Percentiles rank a stretch among this genome's conserved stretches.
Evolutionary conservation across 768 basidiomycete genomes (phyloP).

Genomic region (Pleurotus eryngii): DNA sequence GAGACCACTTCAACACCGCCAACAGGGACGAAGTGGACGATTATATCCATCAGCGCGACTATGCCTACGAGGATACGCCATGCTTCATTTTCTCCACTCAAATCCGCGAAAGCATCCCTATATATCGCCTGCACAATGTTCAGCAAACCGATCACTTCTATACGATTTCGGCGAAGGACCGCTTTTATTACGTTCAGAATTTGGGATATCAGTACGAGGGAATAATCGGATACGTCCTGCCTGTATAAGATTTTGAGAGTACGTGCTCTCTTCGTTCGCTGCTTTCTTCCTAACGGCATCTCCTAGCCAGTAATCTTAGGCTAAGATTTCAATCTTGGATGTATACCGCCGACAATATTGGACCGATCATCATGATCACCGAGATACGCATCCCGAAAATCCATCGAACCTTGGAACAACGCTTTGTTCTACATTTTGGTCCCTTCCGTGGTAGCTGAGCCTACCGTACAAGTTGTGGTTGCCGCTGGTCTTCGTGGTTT

Average conservation of each 20-base stretch:
- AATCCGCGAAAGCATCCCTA: not conserved
- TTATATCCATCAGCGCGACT: not conserved
- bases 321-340: no score
- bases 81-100: conserved; percentile 10
- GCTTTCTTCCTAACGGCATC: not conserved
- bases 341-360: no score
- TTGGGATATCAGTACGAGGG: conserved; percentile 1
- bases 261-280: not conserved
- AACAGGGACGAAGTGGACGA: conserved; percentile 7
- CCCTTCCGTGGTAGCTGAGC: no score
- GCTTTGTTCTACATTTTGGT: no score
- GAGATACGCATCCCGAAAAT: no score
- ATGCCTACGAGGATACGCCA: conserved; percentile 2
- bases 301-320: no score
- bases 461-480: no score
- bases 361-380: no score
- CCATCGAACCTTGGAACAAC: no score
- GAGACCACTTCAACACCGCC: conserved; percentile 13
- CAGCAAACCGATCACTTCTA: conserved; percentile 1
- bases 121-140: not conserved
- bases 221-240: not conserved
- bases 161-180: not conserved
- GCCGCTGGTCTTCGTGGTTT: no score
- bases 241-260: not conserved
- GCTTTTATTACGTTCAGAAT: not conserved